These are phyloP conservation scores for Aspergillus sp. DNA, from an alignment of 2,329 filamentous ascomycete genomes.

Conservation along the genomic window DNA sequence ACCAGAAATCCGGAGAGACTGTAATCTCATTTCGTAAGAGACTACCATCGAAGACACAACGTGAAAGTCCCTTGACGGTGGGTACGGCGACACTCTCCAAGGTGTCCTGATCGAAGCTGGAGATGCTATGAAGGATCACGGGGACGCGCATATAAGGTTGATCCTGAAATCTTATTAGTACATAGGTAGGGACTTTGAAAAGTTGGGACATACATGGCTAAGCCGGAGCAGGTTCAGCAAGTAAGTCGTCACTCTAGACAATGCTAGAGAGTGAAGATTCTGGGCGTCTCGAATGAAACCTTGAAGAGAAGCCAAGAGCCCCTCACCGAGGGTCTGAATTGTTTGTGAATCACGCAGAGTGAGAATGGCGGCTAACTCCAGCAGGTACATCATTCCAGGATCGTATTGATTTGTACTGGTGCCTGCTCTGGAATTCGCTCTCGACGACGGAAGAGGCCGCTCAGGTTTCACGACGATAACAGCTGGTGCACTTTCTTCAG, in stretches of 20 bases:
- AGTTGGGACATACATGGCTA: conserved; percentile 70
- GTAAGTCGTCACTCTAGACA: conserved; percentile 86
- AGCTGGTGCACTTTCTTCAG: conserved; percentile 77
- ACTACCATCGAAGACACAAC: conserved; percentile 77
- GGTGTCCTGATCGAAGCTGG: conserved; percentile 78
- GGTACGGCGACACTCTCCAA: conserved; percentile 76
- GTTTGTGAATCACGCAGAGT: conserved; percentile 76
- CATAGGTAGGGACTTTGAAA: background rate
- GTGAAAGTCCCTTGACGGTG: conserved; percentile 76
- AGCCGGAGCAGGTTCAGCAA: conserved; percentile 78
- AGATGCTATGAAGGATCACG: conserved; percentile 88
- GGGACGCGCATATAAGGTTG: conserved; percentile 90
- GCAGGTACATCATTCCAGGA: conserved; percentile 82
- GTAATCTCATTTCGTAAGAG: conserved; percentile 89
- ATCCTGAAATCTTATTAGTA: conserved; percentile 58
- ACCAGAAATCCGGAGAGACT: conserved; percentile 97
- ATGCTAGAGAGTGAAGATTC: conserved; percentile 78
- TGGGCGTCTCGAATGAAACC: conserved; percentile 77
- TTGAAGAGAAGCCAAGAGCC: conserved; percentile 79
- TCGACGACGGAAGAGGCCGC: conserved; percentile 63
- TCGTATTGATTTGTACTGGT: conserved; percentile 72
- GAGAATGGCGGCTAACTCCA: conserved; percentile 86
- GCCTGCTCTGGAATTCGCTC: conserved; percentile 61
- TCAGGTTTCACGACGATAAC: conserved; percentile 94
- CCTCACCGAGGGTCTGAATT: conserved; percentile 73